Conservation (phyloP, 345 rosid species). For the Eucalyptus cloeziana region DNA sequence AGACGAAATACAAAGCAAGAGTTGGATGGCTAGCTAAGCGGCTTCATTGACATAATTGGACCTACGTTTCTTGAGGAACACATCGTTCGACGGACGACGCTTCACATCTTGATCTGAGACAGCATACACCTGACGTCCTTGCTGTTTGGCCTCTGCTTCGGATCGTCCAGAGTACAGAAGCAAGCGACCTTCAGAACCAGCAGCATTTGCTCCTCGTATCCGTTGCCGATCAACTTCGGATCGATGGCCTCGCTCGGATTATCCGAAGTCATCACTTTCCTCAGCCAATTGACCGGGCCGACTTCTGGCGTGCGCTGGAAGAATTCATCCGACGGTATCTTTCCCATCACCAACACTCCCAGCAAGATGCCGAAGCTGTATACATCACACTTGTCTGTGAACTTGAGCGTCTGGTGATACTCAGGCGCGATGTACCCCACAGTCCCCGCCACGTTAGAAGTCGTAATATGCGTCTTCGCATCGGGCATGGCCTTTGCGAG, state of each 20-base stretch:
- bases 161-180: constrained; percentile 67
- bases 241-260: constrained; percentile 57
- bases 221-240: constrained; percentile 31
- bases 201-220: constrained; percentile 62
- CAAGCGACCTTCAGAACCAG: constrained; percentile 71
- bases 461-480: constrained; percentile 46
- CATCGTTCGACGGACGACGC: background rate
- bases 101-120: constrained; percentile 36
- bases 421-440: constrained; percentile 85
- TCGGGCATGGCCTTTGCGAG: constrained; percentile 72
- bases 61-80: background rate
- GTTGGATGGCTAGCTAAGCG: background rate
- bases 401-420: constrained; percentile 71
- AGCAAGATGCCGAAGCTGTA: constrained; percentile 74
- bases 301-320: constrained; percentile 55
- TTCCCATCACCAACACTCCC: constrained; percentile 64
- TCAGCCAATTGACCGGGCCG: constrained; percentile 69
- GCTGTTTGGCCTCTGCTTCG: constrained; percentile 79
- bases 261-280: constrained; percentile 44
- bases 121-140: constrained; percentile 70
- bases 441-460: constrained; percentile 61
- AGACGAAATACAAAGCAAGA: background rate
- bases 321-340: constrained; percentile 76
- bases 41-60: background rate
- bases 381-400: constrained; percentile 77